Base-by-base conservation (phyloP, 768 basidiomycete species). In the Rhodotorula graminis region DNA sequence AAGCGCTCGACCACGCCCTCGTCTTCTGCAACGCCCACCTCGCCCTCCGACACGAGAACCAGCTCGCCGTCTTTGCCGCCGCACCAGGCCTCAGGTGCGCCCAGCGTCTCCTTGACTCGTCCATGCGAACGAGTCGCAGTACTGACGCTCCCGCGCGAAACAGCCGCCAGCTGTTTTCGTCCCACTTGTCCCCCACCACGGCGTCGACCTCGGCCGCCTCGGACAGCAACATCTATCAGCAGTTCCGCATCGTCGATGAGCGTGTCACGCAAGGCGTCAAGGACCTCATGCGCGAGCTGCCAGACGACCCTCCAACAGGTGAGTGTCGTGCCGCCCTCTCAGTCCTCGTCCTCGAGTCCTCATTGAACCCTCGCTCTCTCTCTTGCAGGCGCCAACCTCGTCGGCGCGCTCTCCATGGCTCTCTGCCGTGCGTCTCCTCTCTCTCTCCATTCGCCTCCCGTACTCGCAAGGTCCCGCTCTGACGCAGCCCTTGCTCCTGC, bases 11-110 rank as follows among this genome's bases (percentile, higher is more conserved):
- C 6, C 90, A 93, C 77, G 83, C 96, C 40, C 86, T 97, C 69
- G 89, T 90, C 44, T 95, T 97, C 78, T 84, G 95, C 78, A 98
- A 99, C 79, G 87, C 93, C 7, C 93, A 98, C 82, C 86, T 98
- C 71, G 93, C 93, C 3, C 86, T 87, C 73, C 87, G 89, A 75
- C 89, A 93, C 82, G 93, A 95, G 80, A 99, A 99, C 80, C 87
- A 90, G 9, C 84, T 99, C 52, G 91, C 93, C 12, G 90, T 97
- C 67, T 95, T 92, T 80, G 95, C 88, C 15, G 95, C 94, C 10
- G 84, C 93, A 60, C 90, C 91, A 2, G 87, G 87, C 31, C 88
- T 88, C 81, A 93, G 91, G 92, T 91, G 10, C 42, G 83, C 77
- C 4, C 42, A 18, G 3, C 40, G 25, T 25, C 33, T 14, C 59